Evolutionary conservation across 257 asterid species (phyloP).

Genomic region (Dorcoceras hygrometricum): DNA sequence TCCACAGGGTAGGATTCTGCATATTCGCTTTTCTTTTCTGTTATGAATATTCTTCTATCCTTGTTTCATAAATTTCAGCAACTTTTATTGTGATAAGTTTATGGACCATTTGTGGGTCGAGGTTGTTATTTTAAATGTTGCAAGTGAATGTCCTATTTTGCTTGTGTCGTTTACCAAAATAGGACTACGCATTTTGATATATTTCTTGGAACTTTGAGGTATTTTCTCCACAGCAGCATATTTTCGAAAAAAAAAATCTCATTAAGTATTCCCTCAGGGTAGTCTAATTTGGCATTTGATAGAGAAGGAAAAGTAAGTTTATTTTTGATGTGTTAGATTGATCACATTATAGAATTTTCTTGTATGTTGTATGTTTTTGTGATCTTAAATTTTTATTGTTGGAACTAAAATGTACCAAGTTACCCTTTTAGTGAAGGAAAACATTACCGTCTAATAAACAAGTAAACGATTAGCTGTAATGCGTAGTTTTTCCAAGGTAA

Average conservation of each 20-base stretch:
- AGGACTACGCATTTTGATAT: no score
- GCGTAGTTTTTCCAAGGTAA: no score
- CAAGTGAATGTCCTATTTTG: background rate
- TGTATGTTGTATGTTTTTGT: no score
- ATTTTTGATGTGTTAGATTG: background rate
- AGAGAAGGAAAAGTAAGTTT: background rate
- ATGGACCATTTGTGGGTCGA: background rate
- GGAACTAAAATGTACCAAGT: background rate
- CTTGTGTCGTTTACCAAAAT: background rate
- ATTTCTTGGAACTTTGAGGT: no score
- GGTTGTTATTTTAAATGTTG: background rate
- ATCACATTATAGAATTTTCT: no score
- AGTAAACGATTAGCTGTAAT: no score
- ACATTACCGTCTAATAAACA: background rate
- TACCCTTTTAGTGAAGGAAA: conserved; percentile 13
- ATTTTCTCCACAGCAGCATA: no score
- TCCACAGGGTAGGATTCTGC: conserved; percentile 44
- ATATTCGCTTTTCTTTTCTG: conserved; percentile 12
- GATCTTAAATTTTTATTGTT: conserved; percentile 3
- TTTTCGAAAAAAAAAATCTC: background rate
- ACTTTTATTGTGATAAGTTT: background rate
- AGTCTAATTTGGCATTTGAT: conserved; percentile 11
- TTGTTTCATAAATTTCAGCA: conserved; percentile 6
- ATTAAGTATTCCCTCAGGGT: conserved; percentile 1
- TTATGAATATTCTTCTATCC: conserved; percentile 13